Conservation (phyloP, 352 stramenopile genomes). For the Pythium sukuiense region DNA sequence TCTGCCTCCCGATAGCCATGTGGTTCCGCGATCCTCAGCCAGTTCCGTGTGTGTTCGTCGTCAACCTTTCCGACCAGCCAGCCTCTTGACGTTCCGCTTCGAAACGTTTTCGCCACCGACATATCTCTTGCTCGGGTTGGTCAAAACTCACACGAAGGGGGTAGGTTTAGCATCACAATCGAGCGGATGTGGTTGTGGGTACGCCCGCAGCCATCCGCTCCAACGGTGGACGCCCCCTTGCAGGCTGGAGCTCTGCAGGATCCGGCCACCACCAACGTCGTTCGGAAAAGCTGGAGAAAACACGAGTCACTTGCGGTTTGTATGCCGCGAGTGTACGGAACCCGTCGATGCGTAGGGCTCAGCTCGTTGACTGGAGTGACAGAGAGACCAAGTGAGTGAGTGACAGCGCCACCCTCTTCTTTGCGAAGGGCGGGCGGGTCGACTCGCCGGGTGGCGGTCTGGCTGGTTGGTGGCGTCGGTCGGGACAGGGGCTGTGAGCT, state of each 20-base stretch:
- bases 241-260: background rate
- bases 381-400: no score
- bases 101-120: background rate
- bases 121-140: constrained; percentile 3
- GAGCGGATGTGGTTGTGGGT: constrained; percentile 1
- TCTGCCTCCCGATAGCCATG: constrained; percentile 19
- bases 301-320: constrained; percentile 27
- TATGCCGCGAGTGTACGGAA: constrained; percentile 14
- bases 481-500: background rate
- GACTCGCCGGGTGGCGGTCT: constrained; percentile 12
- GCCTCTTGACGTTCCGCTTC: background rate
- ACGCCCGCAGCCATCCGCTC: background rate
- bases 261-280: constrained; percentile 6
- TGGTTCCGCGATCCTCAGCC: constrained; percentile 12
- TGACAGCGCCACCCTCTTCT: constrained; percentile 23
- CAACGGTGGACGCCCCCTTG: background rate
- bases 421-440: constrained; percentile 24
- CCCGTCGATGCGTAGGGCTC: constrained; percentile 1
- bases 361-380: constrained; percentile 10
- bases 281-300: constrained; percentile 9
- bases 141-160: constrained; percentile 3
- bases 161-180: background rate
- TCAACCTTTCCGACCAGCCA: constrained; percentile 12
- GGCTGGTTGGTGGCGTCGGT: constrained; percentile 23
- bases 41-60: constrained; percentile 26